phyloP scores from a whole-genome alignment of 2,329 filamentous ascomycete species.

The Venturia pyrina region DNA sequence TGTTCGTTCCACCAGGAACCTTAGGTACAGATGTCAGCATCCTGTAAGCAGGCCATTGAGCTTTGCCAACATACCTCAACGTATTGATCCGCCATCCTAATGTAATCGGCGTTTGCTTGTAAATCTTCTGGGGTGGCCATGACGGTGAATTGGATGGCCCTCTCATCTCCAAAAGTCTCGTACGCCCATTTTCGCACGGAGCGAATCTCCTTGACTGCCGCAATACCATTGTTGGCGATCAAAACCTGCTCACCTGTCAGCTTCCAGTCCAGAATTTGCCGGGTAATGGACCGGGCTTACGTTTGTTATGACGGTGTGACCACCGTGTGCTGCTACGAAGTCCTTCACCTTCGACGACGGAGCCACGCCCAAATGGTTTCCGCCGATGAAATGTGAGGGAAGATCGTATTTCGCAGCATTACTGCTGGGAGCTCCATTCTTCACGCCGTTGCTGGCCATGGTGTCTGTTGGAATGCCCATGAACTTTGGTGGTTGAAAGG shows the following conservation, averaged over 20 bases:
- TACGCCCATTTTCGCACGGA: conserved; percentile 99
- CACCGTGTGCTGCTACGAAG: conserved; percentile 80
- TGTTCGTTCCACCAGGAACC: conserved; percentile 97
- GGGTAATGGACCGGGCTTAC: conserved; percentile 35
- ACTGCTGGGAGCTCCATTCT: conserved; percentile 48
- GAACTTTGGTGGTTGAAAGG: background rate
- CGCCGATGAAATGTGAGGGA: conserved; percentile 91
- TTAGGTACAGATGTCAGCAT: conserved; percentile 25
- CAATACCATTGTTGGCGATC: conserved; percentile 99
- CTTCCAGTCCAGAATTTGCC: background rate
- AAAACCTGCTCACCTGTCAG: conserved; percentile 54
- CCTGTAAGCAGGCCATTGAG: conserved; percentile 12
- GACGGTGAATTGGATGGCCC: conserved; percentile 97
- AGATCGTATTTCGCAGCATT: conserved; percentile 76
- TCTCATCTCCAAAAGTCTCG: conserved; percentile 97
- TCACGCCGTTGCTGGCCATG: conserved; percentile 12
- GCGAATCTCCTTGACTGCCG: conserved; percentile 97
- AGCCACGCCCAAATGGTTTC: conserved; percentile 76
- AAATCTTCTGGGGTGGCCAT: conserved; percentile 99
- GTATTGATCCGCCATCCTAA: conserved; percentile 98
- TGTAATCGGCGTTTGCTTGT: conserved; percentile 96
- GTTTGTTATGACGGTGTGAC: conserved; percentile 97
- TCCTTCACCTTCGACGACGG: conserved; percentile 84
- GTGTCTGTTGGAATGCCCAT: conserved; percentile 8
- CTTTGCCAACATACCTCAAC: conserved; percentile 54